These are phyloP conservation scores for Tricholoma furcatifolium DNA, from an alignment of 768 basidiomycete species.

Conservation along the genomic window DNA sequence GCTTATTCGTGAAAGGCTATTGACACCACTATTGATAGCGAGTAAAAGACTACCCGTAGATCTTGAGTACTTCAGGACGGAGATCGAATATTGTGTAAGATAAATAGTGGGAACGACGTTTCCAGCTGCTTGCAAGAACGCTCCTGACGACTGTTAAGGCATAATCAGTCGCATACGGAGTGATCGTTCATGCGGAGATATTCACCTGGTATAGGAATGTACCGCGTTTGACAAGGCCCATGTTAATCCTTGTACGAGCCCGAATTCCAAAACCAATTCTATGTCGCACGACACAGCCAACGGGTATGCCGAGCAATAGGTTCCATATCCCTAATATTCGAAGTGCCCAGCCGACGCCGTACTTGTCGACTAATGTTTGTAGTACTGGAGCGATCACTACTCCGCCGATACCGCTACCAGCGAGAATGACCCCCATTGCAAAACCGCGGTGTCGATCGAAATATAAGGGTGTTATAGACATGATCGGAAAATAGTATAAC, in stretches of 20 bases:
- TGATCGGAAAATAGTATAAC: conserved; percentile 43
- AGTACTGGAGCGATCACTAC: conserved; percentile 41
- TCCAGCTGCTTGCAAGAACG: conserved; percentile 43
- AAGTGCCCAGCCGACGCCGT: conserved; percentile 34
- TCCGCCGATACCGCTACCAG: conserved; percentile 42
- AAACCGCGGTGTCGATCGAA: conserved; percentile 45
- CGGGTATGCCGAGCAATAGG: conserved; percentile 33
- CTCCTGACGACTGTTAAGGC: conserved; percentile 30
- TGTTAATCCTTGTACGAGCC: conserved; percentile 29
- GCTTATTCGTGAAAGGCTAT: conserved; percentile 36
- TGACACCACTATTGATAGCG: conserved; percentile 41
- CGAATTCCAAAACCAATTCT: conserved; percentile 21
- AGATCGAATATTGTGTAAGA: conserved; percentile 38
- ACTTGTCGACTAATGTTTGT: conserved; percentile 31
- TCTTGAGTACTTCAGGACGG: conserved; percentile 36
- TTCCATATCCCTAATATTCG: conserved; percentile 43
- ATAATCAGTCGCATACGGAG: background rate
- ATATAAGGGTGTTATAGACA: conserved; percentile 39
- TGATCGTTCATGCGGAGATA: background rate
- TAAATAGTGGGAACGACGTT: conserved; percentile 45
- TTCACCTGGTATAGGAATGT: conserved; percentile 41
- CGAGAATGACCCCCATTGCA: conserved; percentile 41
- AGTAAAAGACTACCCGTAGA: conserved; percentile 37
- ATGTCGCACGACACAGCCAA: conserved; percentile 32
- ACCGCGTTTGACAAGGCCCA: conserved; percentile 35